Percentiles rank a stretch among this genome's conserved stretches.
Evolutionary conservation across 2,329 filamentous ascomycete genomes (phyloP).

Genomic region (Xylariaceae sp.): DNA sequence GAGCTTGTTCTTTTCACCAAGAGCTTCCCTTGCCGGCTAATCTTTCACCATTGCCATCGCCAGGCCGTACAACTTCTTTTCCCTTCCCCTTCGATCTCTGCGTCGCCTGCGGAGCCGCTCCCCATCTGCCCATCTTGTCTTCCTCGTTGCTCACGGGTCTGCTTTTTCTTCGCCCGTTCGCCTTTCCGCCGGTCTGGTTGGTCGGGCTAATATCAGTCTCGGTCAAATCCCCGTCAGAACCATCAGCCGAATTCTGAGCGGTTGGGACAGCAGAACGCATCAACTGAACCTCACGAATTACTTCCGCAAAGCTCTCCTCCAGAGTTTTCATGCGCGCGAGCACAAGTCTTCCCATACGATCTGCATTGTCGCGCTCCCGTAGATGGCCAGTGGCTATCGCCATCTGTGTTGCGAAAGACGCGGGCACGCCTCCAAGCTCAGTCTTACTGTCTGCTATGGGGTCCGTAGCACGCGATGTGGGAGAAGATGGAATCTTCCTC

Average conservation of each 20-base stretch:
- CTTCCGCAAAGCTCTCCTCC: constrained; percentile 83
- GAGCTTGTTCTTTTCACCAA: constrained; percentile 38
- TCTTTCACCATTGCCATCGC: constrained; percentile 31
- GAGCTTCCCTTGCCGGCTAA: constrained; percentile 27
- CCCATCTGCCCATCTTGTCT: constrained; percentile 28
- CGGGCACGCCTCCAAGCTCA: constrained; percentile 59
- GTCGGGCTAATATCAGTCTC: neutral
- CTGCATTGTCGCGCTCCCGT: constrained; percentile 44
- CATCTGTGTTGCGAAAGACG: constrained; percentile 78
- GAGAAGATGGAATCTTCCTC: constrained; percentile 47
- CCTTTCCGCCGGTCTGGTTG: constrained; percentile 2
- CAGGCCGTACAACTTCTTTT: constrained; percentile 39
- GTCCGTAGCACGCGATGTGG: constrained; percentile 59
- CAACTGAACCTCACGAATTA: constrained; percentile 73
- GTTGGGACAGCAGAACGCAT: constrained; percentile 45
- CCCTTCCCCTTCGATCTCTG: constrained; percentile 42
- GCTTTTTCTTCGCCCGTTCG: constrained; percentile 25
- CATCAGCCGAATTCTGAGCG: constrained; percentile 45
- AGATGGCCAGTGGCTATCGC: constrained; percentile 62
- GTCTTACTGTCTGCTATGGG: constrained; percentile 48
- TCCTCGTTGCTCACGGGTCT: constrained; percentile 40
- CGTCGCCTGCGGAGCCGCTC: constrained; percentile 19
- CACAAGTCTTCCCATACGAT: constrained; percentile 74
- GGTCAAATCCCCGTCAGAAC: constrained; percentile 20
- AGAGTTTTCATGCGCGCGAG: constrained; percentile 87